Conservation (phyloP, 2,329 filamentous ascomycete species). For the Neopestalotiopsis rosae region DNA sequence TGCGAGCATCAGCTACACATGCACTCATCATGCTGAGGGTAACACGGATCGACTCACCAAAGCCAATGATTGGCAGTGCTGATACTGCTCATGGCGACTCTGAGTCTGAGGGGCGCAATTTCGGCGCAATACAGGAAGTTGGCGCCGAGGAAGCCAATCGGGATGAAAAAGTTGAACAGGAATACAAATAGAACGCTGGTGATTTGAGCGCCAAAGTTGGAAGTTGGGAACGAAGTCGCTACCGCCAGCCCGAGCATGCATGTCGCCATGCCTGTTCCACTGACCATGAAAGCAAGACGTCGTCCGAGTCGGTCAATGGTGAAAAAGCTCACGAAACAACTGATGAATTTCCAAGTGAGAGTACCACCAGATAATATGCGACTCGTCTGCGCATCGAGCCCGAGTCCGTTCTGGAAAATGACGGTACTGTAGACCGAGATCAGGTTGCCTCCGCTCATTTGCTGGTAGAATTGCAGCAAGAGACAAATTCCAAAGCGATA, state of each 20-base stretch:
- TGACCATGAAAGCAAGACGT: slow-evolving; percentile 56
- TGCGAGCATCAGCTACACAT: background rate
- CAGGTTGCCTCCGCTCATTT: slow-evolving; percentile 54
- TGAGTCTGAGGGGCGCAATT: slow-evolving; percentile 56
- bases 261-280: slow-evolving; percentile 54
- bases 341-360: slow-evolving; percentile 52
- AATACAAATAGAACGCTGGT: slow-evolving; percentile 62
- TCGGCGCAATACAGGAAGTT: slow-evolving; percentile 67
- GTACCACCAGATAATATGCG: slow-evolving; percentile 51
- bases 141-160: slow-evolving; percentile 62
- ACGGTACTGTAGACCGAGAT: slow-evolving; percentile 53
- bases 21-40: background rate
- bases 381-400: slow-evolving; percentile 41
- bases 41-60: slow-evolving; percentile 32
- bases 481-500: slow-evolving; percentile 58
- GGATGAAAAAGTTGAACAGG: slow-evolving; percentile 65
- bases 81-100: slow-evolving; percentile 62
- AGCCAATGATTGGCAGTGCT: slow-evolving; percentile 61
- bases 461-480: slow-evolving; percentile 54
- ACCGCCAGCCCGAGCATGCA: slow-evolving; percentile 62
- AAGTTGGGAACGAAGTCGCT: slow-evolving; percentile 51
- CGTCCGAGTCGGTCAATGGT: slow-evolving; percentile 57
- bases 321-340: slow-evolving; percentile 54
- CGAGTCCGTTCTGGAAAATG: slow-evolving; percentile 47
- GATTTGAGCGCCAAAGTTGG: slow-evolving; percentile 52